These are phyloP conservation scores for Erythrophleum ivorense DNA, from an alignment of 331 rosid genomes.

Conservation along the genomic window DNA sequence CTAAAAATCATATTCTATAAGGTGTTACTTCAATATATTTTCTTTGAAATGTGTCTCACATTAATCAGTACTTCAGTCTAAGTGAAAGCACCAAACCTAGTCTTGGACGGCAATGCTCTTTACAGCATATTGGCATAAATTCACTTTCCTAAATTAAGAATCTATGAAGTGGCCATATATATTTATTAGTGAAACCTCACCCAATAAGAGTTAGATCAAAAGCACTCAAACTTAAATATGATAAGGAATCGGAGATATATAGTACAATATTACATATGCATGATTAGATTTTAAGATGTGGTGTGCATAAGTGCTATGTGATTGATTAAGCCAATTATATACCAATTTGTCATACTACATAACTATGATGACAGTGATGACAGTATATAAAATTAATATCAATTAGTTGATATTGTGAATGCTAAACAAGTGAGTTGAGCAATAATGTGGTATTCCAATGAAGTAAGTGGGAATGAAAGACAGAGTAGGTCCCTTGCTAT, in stretches of 20 bases:
- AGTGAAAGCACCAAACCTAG: constrained; percentile 45
- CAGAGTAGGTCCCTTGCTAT: constrained; percentile 58
- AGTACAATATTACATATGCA: neutral
- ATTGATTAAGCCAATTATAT: neutral
- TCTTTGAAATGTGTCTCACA: constrained; percentile 43
- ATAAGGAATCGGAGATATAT: neutral
- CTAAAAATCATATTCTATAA: constrained; percentile 1
- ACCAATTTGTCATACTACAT: neutral
- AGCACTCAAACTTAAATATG: neutral
- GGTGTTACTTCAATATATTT: constrained; percentile 47
- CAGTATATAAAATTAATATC: no score
- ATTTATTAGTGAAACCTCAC: neutral
- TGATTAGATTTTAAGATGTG: neutral
- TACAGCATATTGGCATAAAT: constrained; percentile 43
- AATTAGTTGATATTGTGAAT: no score
- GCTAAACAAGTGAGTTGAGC: neutral
- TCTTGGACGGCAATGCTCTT: constrained; percentile 42
- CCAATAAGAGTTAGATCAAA: neutral
- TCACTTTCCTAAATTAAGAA: constrained; percentile 40
- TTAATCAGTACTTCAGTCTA: constrained; percentile 38
- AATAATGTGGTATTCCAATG: neutral
- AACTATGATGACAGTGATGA: no score
- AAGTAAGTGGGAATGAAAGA: constrained; percentile 61
- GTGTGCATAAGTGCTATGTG: constrained; percentile 1
- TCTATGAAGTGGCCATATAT: constrained; percentile 1